Evolutionary conservation across 805 yeast species (phyloP), one percentile per base, ranked within the genome.

Genomic region (Sugiyamaella floridensis): DNA sequence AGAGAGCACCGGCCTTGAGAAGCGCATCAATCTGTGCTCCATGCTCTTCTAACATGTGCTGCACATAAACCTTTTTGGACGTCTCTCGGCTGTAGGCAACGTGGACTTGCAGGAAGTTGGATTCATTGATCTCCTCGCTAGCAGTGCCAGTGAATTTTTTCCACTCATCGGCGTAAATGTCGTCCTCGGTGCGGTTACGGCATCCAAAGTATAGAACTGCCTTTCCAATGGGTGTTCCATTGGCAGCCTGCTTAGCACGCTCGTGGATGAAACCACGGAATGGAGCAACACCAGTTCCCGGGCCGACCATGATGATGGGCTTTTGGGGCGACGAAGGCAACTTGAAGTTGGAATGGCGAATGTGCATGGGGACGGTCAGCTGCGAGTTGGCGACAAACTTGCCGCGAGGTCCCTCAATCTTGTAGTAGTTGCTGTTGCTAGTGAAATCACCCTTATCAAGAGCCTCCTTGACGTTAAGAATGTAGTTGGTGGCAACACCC

Each of bases 281-380:
- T 56, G 99, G 99, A 9, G 99, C 98, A 48, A 92, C 92, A 69
- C 99, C 99, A 2, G 99, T 93, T 59, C 99, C 99, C 45, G 99
- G 98, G 28, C 99, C 99, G 64, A 92, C 78, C 85, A 90, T 80
- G 62, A 92, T 89, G 19, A 92, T 77, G 15, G 98, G 97, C 32
- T 83, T 81, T 2, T 79, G 70, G 32, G 95, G 85, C 65, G 88
- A 87, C 7, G 89, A 76, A 18, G 99, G 99, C 58, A 93, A 76
- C 75, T 89, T 90, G 76, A 92, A 93, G 53, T 92, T 86, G 6
- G 98, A 90, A 71, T 93, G 89, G 71, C 98, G 87, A 46, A 93
- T 85, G 67, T 90, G 97, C 43, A 93, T 84, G 4, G 97, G 97
- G 50, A 89, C 75, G 63, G 84, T 86, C 47, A 68, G 55, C 2